Percentiles rank a stretch among this genome's conserved stretches.
phyloP scores from a whole-genome alignment of 768 basidiomycete species.

The Boletus reticuloceps region DNA sequence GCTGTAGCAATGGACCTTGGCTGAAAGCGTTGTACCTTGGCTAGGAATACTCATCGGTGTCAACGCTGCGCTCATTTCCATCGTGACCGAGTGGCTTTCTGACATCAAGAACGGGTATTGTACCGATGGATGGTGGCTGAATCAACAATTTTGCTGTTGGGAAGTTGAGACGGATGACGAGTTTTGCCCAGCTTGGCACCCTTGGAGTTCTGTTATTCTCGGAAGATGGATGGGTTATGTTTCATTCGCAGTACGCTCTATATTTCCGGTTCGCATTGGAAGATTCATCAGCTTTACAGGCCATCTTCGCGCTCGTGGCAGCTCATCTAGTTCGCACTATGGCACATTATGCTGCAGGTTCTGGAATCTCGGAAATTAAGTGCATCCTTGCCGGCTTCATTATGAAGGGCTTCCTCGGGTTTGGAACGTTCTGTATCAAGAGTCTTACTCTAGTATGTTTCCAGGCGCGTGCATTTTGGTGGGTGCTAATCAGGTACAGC shows the following conservation, averaged over 20 bases:
- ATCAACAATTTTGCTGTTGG: conserved; percentile 98
- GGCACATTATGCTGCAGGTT: conserved; percentile 95
- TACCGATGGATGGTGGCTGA: conserved; percentile 96
- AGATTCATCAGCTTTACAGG: conserved; percentile 42
- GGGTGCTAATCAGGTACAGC: conserved; percentile 48
- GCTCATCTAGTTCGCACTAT: conserved; percentile 85
- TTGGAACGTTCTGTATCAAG: conserved; percentile 90
- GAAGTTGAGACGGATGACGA: conserved; percentile 84
- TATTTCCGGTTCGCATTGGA: not conserved
- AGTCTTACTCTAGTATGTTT: conserved; percentile 81
- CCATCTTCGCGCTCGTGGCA: conserved; percentile 78
- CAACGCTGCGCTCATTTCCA: conserved; percentile 93
- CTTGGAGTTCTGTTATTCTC: conserved; percentile 74
- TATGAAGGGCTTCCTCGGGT: conserved; percentile 93
- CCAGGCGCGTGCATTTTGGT: not conserved
- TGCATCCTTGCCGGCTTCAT: conserved; percentile 96
- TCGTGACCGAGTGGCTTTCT: conserved; percentile 94
- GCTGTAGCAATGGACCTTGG: not conserved
- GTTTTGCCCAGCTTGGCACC: conserved; percentile 87
- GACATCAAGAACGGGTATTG: conserved; percentile 99
- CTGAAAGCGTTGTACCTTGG: not conserved
- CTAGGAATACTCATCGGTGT: conserved; percentile 87
- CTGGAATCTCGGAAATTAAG: conserved; percentile 98
- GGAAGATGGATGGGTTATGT: conserved; percentile 87
- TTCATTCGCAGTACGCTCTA: conserved; percentile 72